phyloP scores from a whole-genome alignment of 2,329 filamentous ascomycete genomes.

The Sclerotinia borealis region DNA sequence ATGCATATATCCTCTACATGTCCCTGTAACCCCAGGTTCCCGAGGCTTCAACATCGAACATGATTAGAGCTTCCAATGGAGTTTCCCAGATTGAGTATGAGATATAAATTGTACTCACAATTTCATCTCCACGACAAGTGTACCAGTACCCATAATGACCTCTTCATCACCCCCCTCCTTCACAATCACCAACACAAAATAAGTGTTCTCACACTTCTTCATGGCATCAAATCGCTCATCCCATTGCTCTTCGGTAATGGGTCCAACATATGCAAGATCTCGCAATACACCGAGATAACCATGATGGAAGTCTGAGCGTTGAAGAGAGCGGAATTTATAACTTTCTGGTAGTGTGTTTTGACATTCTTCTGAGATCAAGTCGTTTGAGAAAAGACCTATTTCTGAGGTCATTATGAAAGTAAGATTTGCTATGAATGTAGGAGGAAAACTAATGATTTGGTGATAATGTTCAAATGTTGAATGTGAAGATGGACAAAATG shows the following conservation, averaged over 20 bases:
- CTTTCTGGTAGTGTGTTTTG: background rate
- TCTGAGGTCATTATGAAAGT: background rate
- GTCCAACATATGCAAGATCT: constrained; percentile 53
- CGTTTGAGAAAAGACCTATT: background rate
- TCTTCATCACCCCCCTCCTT: constrained; percentile 52
- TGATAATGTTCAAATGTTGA: background rate
- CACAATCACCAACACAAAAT: constrained; percentile 75
- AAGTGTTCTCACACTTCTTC: constrained; percentile 51
- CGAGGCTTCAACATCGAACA: constrained; percentile 48
- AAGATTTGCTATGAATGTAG: background rate
- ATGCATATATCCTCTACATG: constrained; percentile 98
- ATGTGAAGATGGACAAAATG: background rate
- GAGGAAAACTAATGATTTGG: background rate
- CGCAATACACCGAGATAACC: constrained; percentile 6
- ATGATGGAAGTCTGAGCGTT: constrained; percentile 5
- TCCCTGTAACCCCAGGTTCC: constrained; percentile 72
- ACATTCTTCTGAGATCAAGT: constrained; percentile 1
- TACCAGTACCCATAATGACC: constrained; percentile 76
- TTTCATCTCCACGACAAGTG: constrained; percentile 85
- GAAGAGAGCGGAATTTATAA: constrained; percentile 9
- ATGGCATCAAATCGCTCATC: constrained; percentile 76
- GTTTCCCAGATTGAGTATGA: background rate
- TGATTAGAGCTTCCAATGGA: background rate
- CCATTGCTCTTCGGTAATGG: constrained; percentile 69
- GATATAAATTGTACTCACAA: constrained; percentile 51